Conservation (phyloP, 768 basidiomycete genomes). For the Lactarius akahatsu region DNA sequence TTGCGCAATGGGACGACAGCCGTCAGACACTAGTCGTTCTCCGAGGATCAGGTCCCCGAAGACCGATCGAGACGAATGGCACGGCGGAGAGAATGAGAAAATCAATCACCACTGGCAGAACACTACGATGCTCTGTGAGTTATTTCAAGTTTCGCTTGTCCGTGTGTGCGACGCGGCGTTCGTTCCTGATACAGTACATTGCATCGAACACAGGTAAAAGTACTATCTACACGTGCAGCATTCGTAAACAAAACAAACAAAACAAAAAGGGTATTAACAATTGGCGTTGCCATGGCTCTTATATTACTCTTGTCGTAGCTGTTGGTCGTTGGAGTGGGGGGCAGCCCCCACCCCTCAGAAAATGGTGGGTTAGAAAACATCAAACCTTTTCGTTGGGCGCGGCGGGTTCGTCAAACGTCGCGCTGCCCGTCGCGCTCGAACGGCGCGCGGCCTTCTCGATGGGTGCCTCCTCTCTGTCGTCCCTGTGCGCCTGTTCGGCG, state of each 20-base stretch:
- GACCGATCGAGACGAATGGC: background rate
- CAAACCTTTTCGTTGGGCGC: background rate
- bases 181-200: no score
- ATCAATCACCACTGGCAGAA: no score
- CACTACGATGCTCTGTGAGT: no score
- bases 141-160: no score
- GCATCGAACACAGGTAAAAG: no score
- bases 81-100: background rate
- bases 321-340: background rate
- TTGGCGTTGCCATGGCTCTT: background rate
- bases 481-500: conserved; percentile 40
- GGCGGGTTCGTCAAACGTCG: background rate
- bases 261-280: background rate
- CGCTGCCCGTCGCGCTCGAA: conserved; percentile 9
- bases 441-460: background rate
- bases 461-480: no score
- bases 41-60: background rate
- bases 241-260: no score
- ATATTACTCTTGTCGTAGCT: background rate
- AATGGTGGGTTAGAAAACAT: background rate
- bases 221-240: no score
- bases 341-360: background rate
- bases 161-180: no score
- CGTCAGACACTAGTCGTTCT: background rate
- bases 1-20: background rate